These are phyloP conservation scores for Salix suchowensis DNA, from an alignment of 345 rosid genomes.

Conservation along the genomic window DNA sequence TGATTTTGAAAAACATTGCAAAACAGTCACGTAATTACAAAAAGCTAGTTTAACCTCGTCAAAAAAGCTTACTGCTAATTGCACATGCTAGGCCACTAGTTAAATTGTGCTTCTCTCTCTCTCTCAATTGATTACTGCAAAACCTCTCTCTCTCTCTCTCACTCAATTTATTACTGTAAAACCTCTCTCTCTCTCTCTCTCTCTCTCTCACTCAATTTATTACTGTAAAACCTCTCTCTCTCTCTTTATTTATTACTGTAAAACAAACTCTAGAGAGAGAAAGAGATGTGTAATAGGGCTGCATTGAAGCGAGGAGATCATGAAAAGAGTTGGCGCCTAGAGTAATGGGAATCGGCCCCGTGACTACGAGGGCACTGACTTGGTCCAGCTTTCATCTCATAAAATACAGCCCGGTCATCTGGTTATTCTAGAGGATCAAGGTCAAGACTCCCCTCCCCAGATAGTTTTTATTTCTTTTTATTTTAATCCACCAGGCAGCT, in stretches of 20 bases:
- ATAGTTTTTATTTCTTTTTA: not conserved
- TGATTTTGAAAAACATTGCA: too few relatives aligned
- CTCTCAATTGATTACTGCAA: too few relatives aligned
- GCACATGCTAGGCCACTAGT: slow-evolving; percentile 15
- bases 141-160: too few relatives aligned
- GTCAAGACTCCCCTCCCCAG: not conserved
- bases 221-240: too few relatives aligned
- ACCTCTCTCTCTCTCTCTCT: too few relatives aligned
- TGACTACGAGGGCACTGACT: not conserved
- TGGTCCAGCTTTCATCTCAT: not conserved
- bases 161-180: too few relatives aligned
- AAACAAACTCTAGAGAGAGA: not conserved
- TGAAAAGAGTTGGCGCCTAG: not conserved
- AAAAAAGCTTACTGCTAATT: not conserved
- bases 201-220: too few relatives aligned
- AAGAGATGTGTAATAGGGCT: not conserved
- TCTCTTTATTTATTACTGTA: not conserved
- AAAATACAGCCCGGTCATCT: not conserved
- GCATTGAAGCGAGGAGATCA: slow-evolving; percentile 6
- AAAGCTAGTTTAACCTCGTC: not conserved
- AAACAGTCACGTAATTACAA: not conserved
- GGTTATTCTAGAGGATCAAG: not conserved
- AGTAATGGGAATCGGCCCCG: slow-evolving; percentile 11
- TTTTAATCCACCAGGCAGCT: not conserved
- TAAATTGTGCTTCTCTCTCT: not conserved